Evolutionary conservation across 257 asterid genomes (phyloP).

Genomic region (Salvia miltiorrhiza): DNA sequence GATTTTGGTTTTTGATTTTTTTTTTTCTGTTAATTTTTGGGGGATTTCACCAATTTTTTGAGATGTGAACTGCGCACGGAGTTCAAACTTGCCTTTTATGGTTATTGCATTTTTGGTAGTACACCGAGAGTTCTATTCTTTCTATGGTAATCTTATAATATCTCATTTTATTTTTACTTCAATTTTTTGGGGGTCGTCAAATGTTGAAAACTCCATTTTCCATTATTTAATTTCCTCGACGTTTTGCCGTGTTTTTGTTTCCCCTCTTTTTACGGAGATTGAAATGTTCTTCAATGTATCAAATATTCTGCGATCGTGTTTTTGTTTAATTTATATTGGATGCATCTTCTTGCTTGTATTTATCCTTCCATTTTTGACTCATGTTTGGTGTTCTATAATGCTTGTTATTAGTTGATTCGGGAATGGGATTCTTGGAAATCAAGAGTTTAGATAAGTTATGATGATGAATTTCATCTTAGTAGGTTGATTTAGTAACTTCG

Average conservation of each 20-base stretch:
- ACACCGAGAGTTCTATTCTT: constrained; percentile 13
- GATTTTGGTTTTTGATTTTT: background rate
- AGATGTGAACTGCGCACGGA: constrained; percentile 21
- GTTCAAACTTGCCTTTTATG: constrained; percentile 23
- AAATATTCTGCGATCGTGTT: too few species aligned
- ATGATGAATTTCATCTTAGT: background rate
- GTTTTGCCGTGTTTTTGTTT: background rate
- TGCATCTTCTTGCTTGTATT: background rate
- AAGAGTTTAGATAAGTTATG: background rate
- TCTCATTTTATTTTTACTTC: background rate
- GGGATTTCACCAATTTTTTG: background rate
- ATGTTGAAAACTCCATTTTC: background rate
- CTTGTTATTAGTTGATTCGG: background rate
- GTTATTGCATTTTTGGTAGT: constrained; percentile 10
- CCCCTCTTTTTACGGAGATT: background rate
- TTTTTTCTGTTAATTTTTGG: background rate
- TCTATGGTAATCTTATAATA: constrained; percentile 9
- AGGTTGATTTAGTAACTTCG: background rate
- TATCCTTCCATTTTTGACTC: background rate
- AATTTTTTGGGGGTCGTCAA: background rate
- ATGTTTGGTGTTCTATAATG: background rate
- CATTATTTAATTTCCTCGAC: background rate
- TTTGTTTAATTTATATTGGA: background rate
- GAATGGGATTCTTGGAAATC: background rate
- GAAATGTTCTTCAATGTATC: background rate